These are phyloP conservation scores for Elaeagnus macrophylla DNA, from an alignment of 306 rosid species.

Conservation along the genomic window DNA sequence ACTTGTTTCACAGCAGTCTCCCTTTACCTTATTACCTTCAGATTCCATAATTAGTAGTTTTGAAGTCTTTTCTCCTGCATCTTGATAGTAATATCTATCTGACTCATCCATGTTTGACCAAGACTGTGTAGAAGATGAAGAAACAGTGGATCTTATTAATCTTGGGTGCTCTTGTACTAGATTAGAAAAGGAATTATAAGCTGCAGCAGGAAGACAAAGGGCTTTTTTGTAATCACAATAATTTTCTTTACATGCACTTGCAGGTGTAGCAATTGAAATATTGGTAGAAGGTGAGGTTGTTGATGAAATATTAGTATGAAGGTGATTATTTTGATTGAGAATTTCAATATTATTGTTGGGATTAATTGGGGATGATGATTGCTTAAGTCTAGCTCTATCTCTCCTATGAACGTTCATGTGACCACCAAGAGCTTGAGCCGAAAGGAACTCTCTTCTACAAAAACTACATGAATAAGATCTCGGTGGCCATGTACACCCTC, in stretches of 20 bases:
- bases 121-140: slow-evolving; percentile 21
- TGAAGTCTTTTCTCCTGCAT: slow-evolving; percentile 24
- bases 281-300: slow-evolving; percentile 31
- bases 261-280: slow-evolving; percentile 21
- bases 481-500: slow-evolving; percentile 94
- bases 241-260: slow-evolving; percentile 12
- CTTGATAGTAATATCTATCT: slow-evolving; percentile 10
- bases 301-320: too few species aligned
- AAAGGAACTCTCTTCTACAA: slow-evolving; percentile 81
- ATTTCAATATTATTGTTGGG: too few species aligned
- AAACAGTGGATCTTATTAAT: slow-evolving; percentile 5
- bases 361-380: slow-evolving; percentile 14
- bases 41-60: too few species aligned
- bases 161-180: slow-evolving; percentile 9
- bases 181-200: slow-evolving; percentile 18
- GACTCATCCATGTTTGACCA: slow-evolving; percentile 32
- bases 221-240: too few species aligned
- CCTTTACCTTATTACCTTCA: slow-evolving; percentile 18
- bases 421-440: slow-evolving; percentile 93
- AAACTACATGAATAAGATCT: slow-evolving; percentile 88
- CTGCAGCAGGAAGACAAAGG: slow-evolving; percentile 20
- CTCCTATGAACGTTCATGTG: slow-evolving; percentile 96
- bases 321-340: too few species aligned
- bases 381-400: slow-evolving; percentile 76
- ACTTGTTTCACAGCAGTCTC: slow-evolving; percentile 36